Conservation (phyloP, 495 filamentous ascomycete species). For the Aspergillus hancockii region DNA sequence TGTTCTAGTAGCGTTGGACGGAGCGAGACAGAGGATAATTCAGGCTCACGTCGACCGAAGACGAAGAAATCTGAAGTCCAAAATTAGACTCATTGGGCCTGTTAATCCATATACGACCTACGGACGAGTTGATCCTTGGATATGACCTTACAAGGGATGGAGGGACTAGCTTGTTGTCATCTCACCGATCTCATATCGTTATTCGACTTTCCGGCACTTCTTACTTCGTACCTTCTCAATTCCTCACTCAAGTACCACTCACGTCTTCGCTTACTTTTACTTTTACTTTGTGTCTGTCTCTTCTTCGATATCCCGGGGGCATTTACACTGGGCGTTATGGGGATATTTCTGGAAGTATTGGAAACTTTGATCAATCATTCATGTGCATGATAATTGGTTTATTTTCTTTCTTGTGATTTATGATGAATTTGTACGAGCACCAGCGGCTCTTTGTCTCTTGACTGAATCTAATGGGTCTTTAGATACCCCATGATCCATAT, state of each 20-base stretch:
- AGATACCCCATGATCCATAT: background rate
- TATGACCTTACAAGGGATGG: conserved; percentile 19
- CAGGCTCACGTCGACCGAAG: conserved; percentile 36
- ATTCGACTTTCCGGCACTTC: background rate
- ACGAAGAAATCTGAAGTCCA: conserved; percentile 42
- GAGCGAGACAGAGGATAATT: conserved; percentile 36
- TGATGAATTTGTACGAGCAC: background rate
- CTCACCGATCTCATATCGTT: conserved; percentile 2
- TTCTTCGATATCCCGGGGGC: background rate
- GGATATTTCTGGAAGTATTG: background rate
- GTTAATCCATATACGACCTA: conserved; percentile 38
- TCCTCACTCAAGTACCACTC: background rate
- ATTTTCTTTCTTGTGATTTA: background rate
- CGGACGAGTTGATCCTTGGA: conserved; percentile 35
- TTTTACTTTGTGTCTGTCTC: conserved; percentile 1
- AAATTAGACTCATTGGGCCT: conserved; percentile 46
- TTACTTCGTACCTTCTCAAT: background rate
- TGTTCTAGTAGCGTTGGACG: conserved; percentile 31
- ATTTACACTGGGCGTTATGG: conserved; percentile 12
- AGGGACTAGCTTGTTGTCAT: background rate
- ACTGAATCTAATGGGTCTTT: background rate
- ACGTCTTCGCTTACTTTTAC: background rate
- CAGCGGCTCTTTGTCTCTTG: background rate
- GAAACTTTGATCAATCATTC: background rate
- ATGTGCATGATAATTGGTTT: background rate